Evolutionary conservation across 2,329 filamentous ascomycete species (phyloP), one percentile per base, ranked within the genome.

Genomic region (Aspergillus japonicus): DNA sequence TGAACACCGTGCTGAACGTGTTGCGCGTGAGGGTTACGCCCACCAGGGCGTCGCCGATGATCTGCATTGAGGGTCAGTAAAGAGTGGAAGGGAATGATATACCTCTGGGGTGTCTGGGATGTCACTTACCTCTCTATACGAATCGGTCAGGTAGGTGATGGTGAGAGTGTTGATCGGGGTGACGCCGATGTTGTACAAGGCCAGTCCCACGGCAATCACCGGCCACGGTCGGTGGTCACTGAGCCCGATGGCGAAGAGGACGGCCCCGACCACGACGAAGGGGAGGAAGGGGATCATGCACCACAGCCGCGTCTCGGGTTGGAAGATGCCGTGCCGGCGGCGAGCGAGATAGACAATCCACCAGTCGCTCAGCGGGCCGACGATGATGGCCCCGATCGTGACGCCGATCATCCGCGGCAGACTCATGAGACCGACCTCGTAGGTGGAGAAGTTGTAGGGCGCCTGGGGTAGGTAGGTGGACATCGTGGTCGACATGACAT

Each of bases 281-380:
- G 49, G 50, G 2, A 55, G 24, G 16, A 61, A 61, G 8, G 48
- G 24, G 5, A 62, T n/a, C 3, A 44, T 12, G 1, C 69, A 54
- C 73, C 74, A 78, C 5, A 82, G 71, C 5, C 79, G 71, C 69
- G 77, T 78, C 59, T 82, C 78, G 0, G 79, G 80, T 50, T 82
- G 79, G 55, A 75, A 78, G 5, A 79, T 70, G 1, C 78, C 78
- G 1, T 66, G 64, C 50, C 78, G 78, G 8, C 74, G 65, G 26
- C 68, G 69, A 0, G 78, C 69, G 2, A 78, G 61, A 1, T 50
- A 70, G 1, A 80, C 21, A 39, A 77, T 75, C 19, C 67, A 70
- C 61, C 65, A 67, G 55, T 80, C 78, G 52, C 71, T 76, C 10
- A 79, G 29, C 1, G 35, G 42, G 3, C 57, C 60, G 10, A 35